Evolutionary conservation across 306 rosid genomes (phyloP).

Genomic region (Prinsepia uniflora): DNA sequence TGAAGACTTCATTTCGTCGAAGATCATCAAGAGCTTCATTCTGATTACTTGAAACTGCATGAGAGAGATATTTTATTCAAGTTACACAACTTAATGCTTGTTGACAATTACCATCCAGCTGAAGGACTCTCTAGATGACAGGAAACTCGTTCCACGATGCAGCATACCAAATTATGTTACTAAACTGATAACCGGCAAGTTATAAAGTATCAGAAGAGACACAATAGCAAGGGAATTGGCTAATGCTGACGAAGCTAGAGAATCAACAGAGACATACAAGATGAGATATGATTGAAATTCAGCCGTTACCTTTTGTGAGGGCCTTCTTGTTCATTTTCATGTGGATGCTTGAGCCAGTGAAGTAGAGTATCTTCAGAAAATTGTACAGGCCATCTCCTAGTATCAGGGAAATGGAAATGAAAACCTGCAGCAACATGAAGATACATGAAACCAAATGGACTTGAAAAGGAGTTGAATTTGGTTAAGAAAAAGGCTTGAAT

Average conservation of each 20-base stretch:
- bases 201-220: too few relatives aligned
- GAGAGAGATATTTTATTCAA: constrained; percentile 20
- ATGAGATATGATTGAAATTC: not conserved
- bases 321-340: constrained; percentile 44
- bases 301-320: constrained; percentile 44
- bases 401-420: constrained; percentile 80
- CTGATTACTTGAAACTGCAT: constrained; percentile 46
- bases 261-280: not conserved
- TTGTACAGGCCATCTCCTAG: constrained; percentile 98
- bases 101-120: not conserved
- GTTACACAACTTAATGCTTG: constrained; percentile 12
- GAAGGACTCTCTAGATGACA: not conserved
- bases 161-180: constrained; percentile 2
- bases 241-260: not conserved
- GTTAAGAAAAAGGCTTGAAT: constrained; percentile 3
- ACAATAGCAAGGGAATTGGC: too few relatives aligned
- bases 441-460: constrained; percentile 20
- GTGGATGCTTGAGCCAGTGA: constrained; percentile 53
- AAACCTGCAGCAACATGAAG: constrained; percentile 55
- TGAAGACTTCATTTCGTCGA: constrained; percentile 69
- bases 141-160: constrained; percentile 3
- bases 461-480: constrained; percentile 9
- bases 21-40: constrained; percentile 53
- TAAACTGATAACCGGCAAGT: not conserved
- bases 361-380: constrained; percentile 70